Conservation (phyloP, 2,329 filamentous ascomycete genomes). For the Knufia fluminis region DNA sequence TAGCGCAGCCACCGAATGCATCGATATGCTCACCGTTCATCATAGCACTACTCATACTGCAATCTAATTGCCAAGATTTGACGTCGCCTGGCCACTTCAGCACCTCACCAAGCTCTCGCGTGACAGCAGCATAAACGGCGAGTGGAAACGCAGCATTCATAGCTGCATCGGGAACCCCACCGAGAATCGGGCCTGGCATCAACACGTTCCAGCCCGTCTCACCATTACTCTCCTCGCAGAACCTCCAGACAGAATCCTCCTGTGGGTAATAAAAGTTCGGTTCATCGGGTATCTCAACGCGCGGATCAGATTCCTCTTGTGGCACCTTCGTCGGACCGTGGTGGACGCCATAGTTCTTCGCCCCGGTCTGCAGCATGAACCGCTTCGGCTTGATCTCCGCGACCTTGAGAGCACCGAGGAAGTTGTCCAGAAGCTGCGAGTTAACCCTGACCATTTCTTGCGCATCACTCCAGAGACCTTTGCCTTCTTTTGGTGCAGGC, state of each 20-base stretch:
- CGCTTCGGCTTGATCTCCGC: conserved; percentile 36
- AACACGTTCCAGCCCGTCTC: conserved; percentile 37
- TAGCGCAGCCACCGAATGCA: neutral
- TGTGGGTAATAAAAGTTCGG: conserved; percentile 49
- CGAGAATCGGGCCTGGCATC: conserved; percentile 39
- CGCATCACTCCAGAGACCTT: conserved; percentile 40
- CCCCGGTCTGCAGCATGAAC: conserved; percentile 43
- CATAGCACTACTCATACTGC: conserved; percentile 35
- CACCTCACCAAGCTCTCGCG: conserved; percentile 31
- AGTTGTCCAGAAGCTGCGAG: conserved; percentile 37
- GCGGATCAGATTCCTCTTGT: conserved; percentile 38
- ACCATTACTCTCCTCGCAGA: conserved; percentile 29
- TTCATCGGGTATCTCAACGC: conserved; percentile 31
- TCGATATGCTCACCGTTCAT: conserved; percentile 29
- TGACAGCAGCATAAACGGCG: conserved; percentile 42
- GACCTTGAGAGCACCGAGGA: conserved; percentile 35
- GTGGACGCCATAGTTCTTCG: conserved; percentile 44
- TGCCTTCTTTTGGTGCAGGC: conserved; percentile 35
- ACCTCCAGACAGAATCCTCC: conserved; percentile 41
- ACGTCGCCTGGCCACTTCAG: conserved; percentile 39
- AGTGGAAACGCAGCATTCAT: conserved; percentile 43
- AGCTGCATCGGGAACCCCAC: conserved; percentile 41
- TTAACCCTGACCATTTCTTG: conserved; percentile 44
- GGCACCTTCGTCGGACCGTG: conserved; percentile 37
- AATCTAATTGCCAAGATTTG: conserved; percentile 34